phyloP scores from a whole-genome alignment of 805 yeast species.

The Yarrowia sp. region DNA sequence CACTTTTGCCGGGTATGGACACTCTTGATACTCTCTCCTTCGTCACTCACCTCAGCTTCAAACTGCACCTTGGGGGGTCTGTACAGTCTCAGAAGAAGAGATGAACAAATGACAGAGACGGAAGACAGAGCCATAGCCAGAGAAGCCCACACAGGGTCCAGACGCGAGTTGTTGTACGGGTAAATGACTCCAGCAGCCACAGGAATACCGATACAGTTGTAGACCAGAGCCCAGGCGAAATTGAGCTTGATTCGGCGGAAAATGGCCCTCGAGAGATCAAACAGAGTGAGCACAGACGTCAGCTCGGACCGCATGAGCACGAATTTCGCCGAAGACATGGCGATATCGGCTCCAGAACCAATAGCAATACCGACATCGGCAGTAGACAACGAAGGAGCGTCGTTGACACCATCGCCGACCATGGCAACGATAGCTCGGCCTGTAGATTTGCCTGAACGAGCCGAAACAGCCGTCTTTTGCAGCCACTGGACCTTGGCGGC shows the following conservation, averaged over 20 bases:
- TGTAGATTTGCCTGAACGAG: slow-evolving; percentile 41
- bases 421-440: slow-evolving; percentile 62
- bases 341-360: slow-evolving; percentile 78
- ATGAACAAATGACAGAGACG: slow-evolving; percentile 83
- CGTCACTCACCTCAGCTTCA: background rate
- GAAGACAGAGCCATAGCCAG: slow-evolving; percentile 94
- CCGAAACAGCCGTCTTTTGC: slow-evolving; percentile 50
- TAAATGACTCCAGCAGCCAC: slow-evolving; percentile 91
- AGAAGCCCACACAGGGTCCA: slow-evolving; percentile 90
- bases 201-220: slow-evolving; percentile 86
- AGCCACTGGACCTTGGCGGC: slow-evolving; percentile 65
- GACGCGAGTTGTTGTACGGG: slow-evolving; percentile 71
- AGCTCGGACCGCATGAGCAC: slow-evolving; percentile 63
- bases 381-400: slow-evolving; percentile 77
- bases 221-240: slow-evolving; percentile 85
- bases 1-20: slow-evolving; percentile 1
- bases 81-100: slow-evolving; percentile 69
- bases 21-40: slow-evolving; percentile 11
- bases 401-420: slow-evolving; percentile 87
- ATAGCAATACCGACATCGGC: slow-evolving; percentile 82
- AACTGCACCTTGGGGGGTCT: slow-evolving; percentile 42
- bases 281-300: slow-evolving; percentile 60
- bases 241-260: slow-evolving; percentile 78
- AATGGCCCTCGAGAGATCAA: slow-evolving; percentile 73
- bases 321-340: slow-evolving; percentile 76